A percentile compares a stretch with the other conserved stretches of the same genome.
phyloP scores from a whole-genome alignment of 805 yeast species.

The Phaffomyces antillensis region DNA sequence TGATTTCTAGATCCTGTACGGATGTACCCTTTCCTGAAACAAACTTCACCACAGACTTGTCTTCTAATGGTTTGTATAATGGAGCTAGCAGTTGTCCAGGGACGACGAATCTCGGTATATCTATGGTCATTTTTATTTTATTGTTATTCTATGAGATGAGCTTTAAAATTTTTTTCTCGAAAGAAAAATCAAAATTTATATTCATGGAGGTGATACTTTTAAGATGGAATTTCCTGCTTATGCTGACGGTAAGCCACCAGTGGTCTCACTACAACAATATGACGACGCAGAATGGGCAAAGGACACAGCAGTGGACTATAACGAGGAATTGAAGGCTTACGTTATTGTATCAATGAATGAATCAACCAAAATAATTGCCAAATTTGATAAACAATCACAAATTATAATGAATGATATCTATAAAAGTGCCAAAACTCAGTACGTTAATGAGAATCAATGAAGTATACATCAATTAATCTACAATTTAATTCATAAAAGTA shows the following conservation, averaged over 20 bases:
- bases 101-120: conserved; percentile 43
- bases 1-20: conserved; percentile 36
- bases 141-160: not conserved
- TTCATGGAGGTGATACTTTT: not conserved
- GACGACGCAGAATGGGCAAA: conserved; percentile 48
- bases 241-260: conserved; percentile 40
- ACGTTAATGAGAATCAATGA: not conserved
- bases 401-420: conserved; percentile 38
- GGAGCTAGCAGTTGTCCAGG: conserved; percentile 83
- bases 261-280: conserved; percentile 37
- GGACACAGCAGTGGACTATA: conserved; percentile 40
- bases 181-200: not conserved
- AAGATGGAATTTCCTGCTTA: conserved; percentile 31
- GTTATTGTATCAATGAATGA: conserved; percentile 40
- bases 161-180: not conserved
- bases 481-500: too few species aligned
- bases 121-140: conserved; percentile 1
- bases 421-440: conserved; percentile 35
- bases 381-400: conserved; percentile 30
- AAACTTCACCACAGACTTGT: conserved; percentile 28
- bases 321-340: conserved; percentile 23
- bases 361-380: conserved; percentile 38
- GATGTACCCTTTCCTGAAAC: conserved; percentile 62
- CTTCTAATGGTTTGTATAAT: conserved; percentile 25
- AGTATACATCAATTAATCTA: too few species aligned